Conservation (phyloP, 2,329 filamentous ascomycete genomes). For the Aspergillus versicolor region DNA sequence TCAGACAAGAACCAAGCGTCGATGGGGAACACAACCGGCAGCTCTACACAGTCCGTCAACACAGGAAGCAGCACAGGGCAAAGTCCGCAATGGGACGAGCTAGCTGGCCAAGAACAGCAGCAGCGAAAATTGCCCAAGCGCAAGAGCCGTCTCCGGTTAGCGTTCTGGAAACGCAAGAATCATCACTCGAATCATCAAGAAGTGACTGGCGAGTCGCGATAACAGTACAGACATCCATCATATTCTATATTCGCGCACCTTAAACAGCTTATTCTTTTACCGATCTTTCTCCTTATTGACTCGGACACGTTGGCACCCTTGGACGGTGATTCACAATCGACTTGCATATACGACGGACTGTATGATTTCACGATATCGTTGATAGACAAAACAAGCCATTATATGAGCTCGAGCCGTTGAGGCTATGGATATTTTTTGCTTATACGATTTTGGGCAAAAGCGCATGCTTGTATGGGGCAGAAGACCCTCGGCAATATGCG, state of each 20-base stretch:
- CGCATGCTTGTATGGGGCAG: background rate
- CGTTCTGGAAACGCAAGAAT: constrained; percentile 42
- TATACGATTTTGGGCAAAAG: background rate
- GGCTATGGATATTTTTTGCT: background rate
- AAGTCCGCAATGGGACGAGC: constrained; percentile 22
- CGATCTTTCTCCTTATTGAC: constrained; percentile 16
- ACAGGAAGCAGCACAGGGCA: constrained; percentile 27
- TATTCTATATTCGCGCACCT: too few relatives aligned
- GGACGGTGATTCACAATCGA: constrained; percentile 27
- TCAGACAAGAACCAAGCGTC: constrained; percentile 22
- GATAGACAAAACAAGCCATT: constrained; percentile 9
- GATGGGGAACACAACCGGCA: constrained; percentile 21
- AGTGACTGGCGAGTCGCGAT: constrained; percentile 34
- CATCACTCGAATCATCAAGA: constrained; percentile 31
- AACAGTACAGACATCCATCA: background rate
- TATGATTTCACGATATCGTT: constrained; percentile 32
- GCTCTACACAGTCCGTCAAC: constrained; percentile 29
- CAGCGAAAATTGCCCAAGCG: constrained; percentile 34
- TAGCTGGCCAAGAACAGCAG: constrained; percentile 18
- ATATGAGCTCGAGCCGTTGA: background rate
- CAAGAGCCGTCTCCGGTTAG: constrained; percentile 40
- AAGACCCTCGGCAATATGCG: background rate
- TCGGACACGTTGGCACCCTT: constrained; percentile 15
- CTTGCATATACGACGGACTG: constrained; percentile 27
- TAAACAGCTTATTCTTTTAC: constrained; percentile 9